Evolutionary conservation across 805 yeast species (phyloP), one percentile per base, ranked within the genome.

Genomic region (Hanseniaspora jakobsenii): DNA sequence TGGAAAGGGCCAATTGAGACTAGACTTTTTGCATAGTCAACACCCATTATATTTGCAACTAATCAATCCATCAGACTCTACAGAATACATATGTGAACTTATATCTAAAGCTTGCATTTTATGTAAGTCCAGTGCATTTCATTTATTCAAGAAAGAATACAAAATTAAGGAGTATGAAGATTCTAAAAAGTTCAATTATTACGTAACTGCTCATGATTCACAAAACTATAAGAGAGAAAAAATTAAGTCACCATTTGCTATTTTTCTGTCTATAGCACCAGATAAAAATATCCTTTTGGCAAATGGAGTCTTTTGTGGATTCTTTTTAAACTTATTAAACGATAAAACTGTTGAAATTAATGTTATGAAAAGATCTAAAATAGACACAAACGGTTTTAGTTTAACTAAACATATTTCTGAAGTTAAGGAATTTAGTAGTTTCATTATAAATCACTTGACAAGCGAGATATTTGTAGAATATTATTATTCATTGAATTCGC

Each of bases 111-210:
- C 94, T 0, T 75, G 74, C 49, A 71, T 84, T 17, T 66, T 87
- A 44, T 71, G 73, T 55, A 84, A 84, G 55, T 66, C 75, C 0
- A 78, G 81, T 45, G 82, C 93, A 6, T 82, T 84, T 62, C 94
- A 84, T 60, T 61, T 84, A 26, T 84, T 84, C 66, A 73, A 70
- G 50, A 66, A 73, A 3, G 61, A 56, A 16, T 49, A 60, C 35
- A 51, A 55, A 3, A 13, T 42, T 14, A 6, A 54, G 55, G 48
- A 86, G 84, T 58, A 83, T 94, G 0, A 78, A 18, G 40, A 35
- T 27, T 3, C 13, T 7, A 27, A 43, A 7, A 30, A 17, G n/a
- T 31, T 45, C 74, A 89, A 28, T 28, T 53, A 78, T 1, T 81
- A 72, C 56, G 75, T 76, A 10, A 74, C 86, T 3, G 91, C 91